Base-by-base conservation (phyloP, 495 filamentous ascomycete species). In the Xylaria nigripes region DNA sequence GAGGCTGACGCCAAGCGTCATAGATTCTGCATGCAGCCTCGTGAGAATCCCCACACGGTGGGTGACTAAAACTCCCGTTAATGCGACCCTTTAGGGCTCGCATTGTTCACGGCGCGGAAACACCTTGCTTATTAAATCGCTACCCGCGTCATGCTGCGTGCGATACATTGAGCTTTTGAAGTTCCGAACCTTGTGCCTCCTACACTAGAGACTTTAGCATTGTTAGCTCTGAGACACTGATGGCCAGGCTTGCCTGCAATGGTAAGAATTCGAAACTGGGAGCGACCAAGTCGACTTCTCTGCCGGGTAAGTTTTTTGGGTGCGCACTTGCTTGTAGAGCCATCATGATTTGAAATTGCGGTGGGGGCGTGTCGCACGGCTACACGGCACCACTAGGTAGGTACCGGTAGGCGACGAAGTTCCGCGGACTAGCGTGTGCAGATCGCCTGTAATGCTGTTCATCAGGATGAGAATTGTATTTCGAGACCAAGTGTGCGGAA, bases 391-490 rank as follows among this genome's bases (percentile, higher is more conserved):
- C 12, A 40, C 2, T 40, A 16, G 3, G 15, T 16, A 9, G 32
- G 10, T 36, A 36, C 6, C 6, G 25, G 25, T 29, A 9, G 25
- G n/a, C n/a, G 25, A 29, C 25, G 4, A 29, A 29, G 3, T 9
- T 29, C 25, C 25, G 4, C 9, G 25, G 9, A 4, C 25, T 9
- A 29, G 25, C 9, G 4, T 29, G 25, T 29, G 25, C 13, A 40
- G 48, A 18, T 16, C 8, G 34, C n/a, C 13, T 36, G 18, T 7
- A 24, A 45, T 22, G 32, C 42, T 18, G n/a, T 15, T 15, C n/a
- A 27, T 90, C 75, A 97, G 16, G 89, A 95, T 10, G 91, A 96
- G 66, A 95, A 97, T 60, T 90, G 85, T 27, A 98, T 69, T 65
- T 96, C 93, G 22, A 96, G 70, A 2, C 93, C 93, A 57, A 97